These are phyloP conservation scores for Talaromyces rugulosus DNA, from an alignment of 2,329 filamentous ascomycete genomes.

Conservation along the genomic window DNA sequence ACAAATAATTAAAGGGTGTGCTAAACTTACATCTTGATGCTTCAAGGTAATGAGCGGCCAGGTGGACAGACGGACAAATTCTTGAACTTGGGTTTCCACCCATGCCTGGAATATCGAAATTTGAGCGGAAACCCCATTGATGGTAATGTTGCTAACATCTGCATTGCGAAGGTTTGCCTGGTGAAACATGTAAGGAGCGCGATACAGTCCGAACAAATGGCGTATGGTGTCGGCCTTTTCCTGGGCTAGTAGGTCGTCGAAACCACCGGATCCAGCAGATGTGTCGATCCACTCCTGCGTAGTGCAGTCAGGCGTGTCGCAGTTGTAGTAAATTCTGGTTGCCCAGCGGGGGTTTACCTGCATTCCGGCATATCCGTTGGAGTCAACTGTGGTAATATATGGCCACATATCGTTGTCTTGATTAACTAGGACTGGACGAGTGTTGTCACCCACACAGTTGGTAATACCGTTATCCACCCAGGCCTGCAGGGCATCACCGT, in stretches of 20 bases:
- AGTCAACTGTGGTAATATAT: constrained; percentile 47
- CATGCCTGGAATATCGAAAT: constrained; percentile 55
- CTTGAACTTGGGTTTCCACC: constrained; percentile 52
- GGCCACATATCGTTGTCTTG: constrained; percentile 52
- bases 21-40: constrained; percentile 48
- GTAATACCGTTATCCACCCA: constrained; percentile 58
- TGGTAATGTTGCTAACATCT: constrained; percentile 44
- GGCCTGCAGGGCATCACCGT: constrained; percentile 58
- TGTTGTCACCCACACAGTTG: constrained; percentile 62
- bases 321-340: constrained; percentile 63
- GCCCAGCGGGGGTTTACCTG: constrained; percentile 58
- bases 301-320: constrained; percentile 54
- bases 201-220: constrained; percentile 54
- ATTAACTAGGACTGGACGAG: constrained; percentile 53
- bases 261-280: constrained; percentile 52
- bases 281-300: constrained; percentile 59
- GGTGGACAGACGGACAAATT: constrained; percentile 50
- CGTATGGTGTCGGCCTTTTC: constrained; percentile 53
- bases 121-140: constrained; percentile 46
- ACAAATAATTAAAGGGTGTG: not conserved
- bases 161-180: constrained; percentile 57
- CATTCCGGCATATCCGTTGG: constrained; percentile 54
- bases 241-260: constrained; percentile 48
- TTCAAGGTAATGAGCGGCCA: constrained; percentile 56
- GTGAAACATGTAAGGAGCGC: constrained; percentile 61